Conservation (phyloP, 2,329 filamentous ascomycete genomes). For the Aspergillus texensis region DNA sequence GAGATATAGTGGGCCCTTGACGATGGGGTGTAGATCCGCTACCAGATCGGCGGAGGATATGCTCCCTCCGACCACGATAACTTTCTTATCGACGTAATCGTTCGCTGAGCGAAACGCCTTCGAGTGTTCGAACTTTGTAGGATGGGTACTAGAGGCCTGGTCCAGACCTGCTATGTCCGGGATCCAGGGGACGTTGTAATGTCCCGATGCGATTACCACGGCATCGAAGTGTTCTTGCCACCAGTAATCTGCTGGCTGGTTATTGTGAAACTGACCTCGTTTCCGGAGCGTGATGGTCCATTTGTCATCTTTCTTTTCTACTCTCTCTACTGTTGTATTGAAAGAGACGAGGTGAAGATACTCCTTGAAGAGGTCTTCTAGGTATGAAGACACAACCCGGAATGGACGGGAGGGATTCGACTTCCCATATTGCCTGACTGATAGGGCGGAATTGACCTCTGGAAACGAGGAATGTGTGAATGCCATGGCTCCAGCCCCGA, state of each 20-base stretch:
- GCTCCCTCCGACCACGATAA: conserved; percentile 33
- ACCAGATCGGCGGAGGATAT: conserved; percentile 34
- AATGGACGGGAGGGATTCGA: conserved; percentile 29
- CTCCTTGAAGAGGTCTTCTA: conserved; percentile 29
- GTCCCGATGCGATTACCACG: conserved; percentile 45
- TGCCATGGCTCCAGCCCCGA: conserved; percentile 30
- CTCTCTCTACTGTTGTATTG: conserved; percentile 35
- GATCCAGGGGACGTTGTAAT: conserved; percentile 46
- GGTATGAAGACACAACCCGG: conserved; percentile 24
- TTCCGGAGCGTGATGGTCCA: conserved; percentile 36
- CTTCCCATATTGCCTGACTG: conserved; percentile 21
- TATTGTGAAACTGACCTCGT: conserved; percentile 12
- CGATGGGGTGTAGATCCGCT: conserved; percentile 27
- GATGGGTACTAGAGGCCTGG: conserved; percentile 33
- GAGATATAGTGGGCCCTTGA: conserved; percentile 24
- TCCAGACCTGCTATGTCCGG: conserved; percentile 40
- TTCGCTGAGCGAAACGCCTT: conserved; percentile 38
- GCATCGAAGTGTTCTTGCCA: conserved; percentile 47
- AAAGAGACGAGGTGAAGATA: conserved; percentile 33
- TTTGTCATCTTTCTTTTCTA: conserved; percentile 24
- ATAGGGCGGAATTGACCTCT: conserved; percentile 24
- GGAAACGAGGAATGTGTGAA: conserved; percentile 33
- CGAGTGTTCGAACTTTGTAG: conserved; percentile 40
- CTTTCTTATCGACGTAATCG: conserved; percentile 41
- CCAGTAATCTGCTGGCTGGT: conserved; percentile 34